Percentiles rank a stretch among this genome's conserved stretches.
Conservation (phyloP, 2,329 filamentous ascomycete genomes). For the Venturia asperata region DNA sequence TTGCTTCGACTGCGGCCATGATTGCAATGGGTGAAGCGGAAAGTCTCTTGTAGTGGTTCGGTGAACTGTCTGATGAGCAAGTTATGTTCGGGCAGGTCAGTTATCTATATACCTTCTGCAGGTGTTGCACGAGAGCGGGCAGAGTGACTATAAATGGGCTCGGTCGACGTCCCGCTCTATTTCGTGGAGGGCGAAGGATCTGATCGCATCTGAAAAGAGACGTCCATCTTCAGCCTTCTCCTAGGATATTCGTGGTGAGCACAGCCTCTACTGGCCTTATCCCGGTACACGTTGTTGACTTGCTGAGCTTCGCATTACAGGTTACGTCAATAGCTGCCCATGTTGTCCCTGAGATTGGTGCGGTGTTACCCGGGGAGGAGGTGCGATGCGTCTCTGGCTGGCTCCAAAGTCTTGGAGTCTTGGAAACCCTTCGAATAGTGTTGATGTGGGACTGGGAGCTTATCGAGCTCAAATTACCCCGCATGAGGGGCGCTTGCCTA, state of each 20-base stretch:
- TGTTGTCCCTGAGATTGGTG: neutral
- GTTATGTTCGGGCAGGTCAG: neutral
- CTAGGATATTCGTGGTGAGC: neutral
- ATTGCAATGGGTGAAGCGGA: neutral
- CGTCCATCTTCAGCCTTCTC: neutral
- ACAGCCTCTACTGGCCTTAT: neutral
- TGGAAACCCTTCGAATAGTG: neutral
- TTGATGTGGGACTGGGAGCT: neutral
- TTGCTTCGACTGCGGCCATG: conserved; percentile 5
- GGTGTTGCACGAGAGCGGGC: neutral
- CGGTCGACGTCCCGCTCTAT: neutral
- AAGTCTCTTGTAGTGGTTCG: neutral
- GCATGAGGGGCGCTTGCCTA: neutral
- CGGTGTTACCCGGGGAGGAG: neutral
- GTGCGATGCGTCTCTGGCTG: neutral
- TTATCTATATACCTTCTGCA: neutral
- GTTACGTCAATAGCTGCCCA: conserved; percentile 8
- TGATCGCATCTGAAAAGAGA: neutral
- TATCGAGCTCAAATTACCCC: conserved; percentile 4
- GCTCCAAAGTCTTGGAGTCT: conserved; percentile 1
- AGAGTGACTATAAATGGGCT: neutral
- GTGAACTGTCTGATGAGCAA: neutral
- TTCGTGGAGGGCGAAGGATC: neutral
- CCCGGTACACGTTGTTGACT: neutral
- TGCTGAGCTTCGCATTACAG: conserved; percentile 4